A percentile compares a stretch with the other conserved stretches of the same genome.
These are phyloP conservation scores for Podospora sp. DNA, from an alignment of 495 filamentous ascomycete species.

Conservation along the genomic window DNA sequence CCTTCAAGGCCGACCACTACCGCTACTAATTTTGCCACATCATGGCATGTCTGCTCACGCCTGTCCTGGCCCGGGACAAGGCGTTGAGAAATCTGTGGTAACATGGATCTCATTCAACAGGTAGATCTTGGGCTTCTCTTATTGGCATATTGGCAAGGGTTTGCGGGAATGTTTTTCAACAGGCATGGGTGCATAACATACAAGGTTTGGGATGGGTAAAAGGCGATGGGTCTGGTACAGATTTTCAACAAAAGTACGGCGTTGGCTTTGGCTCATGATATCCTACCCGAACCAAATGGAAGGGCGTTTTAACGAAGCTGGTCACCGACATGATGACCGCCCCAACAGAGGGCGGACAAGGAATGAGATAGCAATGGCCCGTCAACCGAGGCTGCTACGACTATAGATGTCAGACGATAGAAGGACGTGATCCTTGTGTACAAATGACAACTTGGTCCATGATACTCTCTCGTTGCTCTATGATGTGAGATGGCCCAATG, in stretches of 20 bases:
- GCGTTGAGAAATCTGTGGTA: conserved; percentile 12
- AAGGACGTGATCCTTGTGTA: conserved; percentile 11
- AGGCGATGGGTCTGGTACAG: conserved; percentile 51
- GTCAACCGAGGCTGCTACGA: conserved; percentile 40
- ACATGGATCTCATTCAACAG: conserved; percentile 35
- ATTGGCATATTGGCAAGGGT: conserved; percentile 28
- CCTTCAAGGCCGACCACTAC: conserved; percentile 89
- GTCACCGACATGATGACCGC: conserved; percentile 20
- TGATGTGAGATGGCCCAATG: not conserved
- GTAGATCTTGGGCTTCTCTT: conserved; percentile 30
- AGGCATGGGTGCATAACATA: conserved; percentile 52
- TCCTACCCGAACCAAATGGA: conserved; percentile 39
- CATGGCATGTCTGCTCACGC: conserved; percentile 6
- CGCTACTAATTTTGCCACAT: conserved; percentile 53
- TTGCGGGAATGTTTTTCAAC: conserved; percentile 47
- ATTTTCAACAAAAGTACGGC: conserved; percentile 59
- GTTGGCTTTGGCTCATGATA: conserved; percentile 56
- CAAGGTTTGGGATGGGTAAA: conserved; percentile 44
- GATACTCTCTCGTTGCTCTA: not conserved
- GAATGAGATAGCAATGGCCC: conserved; percentile 25
- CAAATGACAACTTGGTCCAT: conserved; percentile 8
- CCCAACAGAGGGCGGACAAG: conserved; percentile 22
- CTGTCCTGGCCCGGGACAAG: conserved; percentile 19
- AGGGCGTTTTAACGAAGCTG: conserved; percentile 39
- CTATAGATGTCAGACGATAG: conserved; percentile 9